A percentile compares a stretch with the other conserved stretches of the same genome.
These are phyloP conservation scores for Aspergillus saccharolyticus DNA, from an alignment of 495 filamentous ascomycete genomes.

Conservation along the genomic window DNA sequence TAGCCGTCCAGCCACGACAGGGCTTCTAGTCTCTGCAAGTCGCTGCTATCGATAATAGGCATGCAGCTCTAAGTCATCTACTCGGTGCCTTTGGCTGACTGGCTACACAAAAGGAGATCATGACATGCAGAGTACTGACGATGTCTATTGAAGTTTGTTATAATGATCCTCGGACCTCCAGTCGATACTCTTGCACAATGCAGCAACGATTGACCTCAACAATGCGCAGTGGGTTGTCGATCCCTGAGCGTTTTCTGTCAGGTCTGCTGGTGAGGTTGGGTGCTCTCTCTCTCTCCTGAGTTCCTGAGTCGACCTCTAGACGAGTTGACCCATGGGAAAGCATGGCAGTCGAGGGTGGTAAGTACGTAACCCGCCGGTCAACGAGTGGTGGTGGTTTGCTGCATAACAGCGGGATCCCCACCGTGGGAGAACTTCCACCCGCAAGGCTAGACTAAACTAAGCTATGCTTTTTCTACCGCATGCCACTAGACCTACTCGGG, in stretches of 20 bases:
- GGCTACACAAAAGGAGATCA: too few relatives aligned
- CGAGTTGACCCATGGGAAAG: not conserved
- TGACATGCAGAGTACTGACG: not conserved
- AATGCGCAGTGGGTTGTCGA: constrained; percentile 8
- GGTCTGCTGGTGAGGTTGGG: not conserved
- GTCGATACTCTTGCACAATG: constrained; percentile 12
- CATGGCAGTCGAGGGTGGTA: not conserved
- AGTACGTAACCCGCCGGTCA: not conserved
- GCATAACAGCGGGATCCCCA: constrained; percentile 5
- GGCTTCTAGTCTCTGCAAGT: not conserved
- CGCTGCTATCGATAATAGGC: not conserved
- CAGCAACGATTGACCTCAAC: constrained; percentile 16
- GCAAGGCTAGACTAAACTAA: not conserved
- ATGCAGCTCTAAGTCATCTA: not conserved
- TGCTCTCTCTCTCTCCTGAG: not conserved
- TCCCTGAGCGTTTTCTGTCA: constrained; percentile 18
- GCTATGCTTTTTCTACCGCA: not conserved
- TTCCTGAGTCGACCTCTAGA: not conserved
- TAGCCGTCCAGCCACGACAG: constrained; percentile 5
- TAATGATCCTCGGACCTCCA: constrained; percentile 8
- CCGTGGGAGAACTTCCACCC: constrained; percentile 3
- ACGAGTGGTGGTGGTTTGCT: not conserved
- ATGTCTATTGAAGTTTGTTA: not conserved
- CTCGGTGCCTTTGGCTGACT: not conserved
- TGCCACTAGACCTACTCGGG: not conserved